These are phyloP conservation scores for Lentinula novae-zelandiae DNA, from an alignment of 1,284 basidiomycete genomes.

Conservation along the genomic window DNA sequence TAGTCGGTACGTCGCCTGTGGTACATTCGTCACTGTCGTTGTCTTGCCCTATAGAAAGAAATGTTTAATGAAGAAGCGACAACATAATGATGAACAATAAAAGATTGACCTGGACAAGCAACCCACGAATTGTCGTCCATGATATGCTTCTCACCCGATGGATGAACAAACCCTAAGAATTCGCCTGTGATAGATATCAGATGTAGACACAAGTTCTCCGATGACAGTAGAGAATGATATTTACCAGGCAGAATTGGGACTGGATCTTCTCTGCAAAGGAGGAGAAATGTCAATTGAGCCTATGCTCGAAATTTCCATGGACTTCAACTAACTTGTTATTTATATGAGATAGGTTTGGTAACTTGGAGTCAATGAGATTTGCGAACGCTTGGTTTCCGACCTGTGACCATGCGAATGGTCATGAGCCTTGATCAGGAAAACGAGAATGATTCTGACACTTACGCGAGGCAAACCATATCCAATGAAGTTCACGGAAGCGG, in stretches of 20 bases:
- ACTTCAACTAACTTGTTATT: conserved; percentile 38
- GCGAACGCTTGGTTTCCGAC: conserved; percentile 63
- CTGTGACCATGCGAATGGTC: conserved; percentile 18
- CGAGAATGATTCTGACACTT: too few relatives aligned
- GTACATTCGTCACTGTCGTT: conserved; percentile 48
- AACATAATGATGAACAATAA: neutral
- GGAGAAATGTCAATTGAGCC: conserved; percentile 10
- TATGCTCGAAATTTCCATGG: conserved; percentile 13
- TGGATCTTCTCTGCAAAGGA: conserved; percentile 32
- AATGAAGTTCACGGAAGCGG: conserved; percentile 28
- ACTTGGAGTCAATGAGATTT: conserved; percentile 47
- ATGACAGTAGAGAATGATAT: neutral
- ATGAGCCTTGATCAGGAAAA: neutral
- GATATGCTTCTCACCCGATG: conserved; percentile 59
- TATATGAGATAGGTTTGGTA: conserved; percentile 37
- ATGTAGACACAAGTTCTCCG: neutral
- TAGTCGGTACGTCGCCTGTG: conserved; percentile 49
- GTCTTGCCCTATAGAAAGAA: conserved; percentile 43
- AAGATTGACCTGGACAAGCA: conserved; percentile 37
- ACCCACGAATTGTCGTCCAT: conserved; percentile 24
- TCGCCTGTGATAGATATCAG: conserved; percentile 25
- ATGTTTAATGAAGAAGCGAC: neutral
- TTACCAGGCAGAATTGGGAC: conserved; percentile 30
- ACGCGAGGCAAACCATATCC: conserved; percentile 52
- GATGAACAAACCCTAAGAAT: conserved; percentile 52